A percentile compares a stretch with the other conserved stretches of the same genome.
phyloP scores from a whole-genome alignment of 1,139 yeast species.

The Schizosaccharomyces versatilis region DNA sequence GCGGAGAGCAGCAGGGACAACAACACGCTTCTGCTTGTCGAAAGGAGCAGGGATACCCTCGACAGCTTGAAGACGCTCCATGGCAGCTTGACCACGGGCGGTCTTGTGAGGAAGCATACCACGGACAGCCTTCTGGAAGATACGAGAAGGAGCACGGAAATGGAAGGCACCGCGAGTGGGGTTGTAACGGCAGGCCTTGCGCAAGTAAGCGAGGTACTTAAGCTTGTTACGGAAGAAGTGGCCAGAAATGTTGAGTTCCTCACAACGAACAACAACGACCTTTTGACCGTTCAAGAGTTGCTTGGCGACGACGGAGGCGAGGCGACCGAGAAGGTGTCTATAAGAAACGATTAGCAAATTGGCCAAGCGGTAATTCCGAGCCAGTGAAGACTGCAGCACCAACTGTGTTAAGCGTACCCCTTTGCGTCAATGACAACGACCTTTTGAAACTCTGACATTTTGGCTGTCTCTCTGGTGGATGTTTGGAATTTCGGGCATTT shows the following conservation, averaged over 20 bases:
- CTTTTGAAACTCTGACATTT: constrained; percentile 7
- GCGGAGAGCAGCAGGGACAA: constrained; percentile 98
- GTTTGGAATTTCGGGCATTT: background rate
- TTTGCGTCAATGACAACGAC: constrained; percentile 11
- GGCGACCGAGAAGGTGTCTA: constrained; percentile 99
- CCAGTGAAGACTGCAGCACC: constrained; percentile 2
- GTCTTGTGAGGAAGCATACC: constrained; percentile 99
- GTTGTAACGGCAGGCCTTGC: constrained; percentile 98
- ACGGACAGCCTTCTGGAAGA: constrained; percentile 96
- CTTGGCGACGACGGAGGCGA: constrained; percentile 96
- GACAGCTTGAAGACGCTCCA: constrained; percentile 96
- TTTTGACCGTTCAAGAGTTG: constrained; percentile 96
- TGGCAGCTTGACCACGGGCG: constrained; percentile 98
- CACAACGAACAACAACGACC: constrained; percentile 92
- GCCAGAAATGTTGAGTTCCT: constrained; percentile 89
- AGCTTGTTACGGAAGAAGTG: constrained; percentile 96
- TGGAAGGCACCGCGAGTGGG: constrained; percentile 99
- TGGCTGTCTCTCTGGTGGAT: constrained; percentile 2
- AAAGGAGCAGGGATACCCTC: constrained; percentile 99
- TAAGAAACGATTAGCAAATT: constrained; percentile 20
- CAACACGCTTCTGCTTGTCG: constrained; percentile 99
- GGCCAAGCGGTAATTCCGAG: constrained; percentile 13
- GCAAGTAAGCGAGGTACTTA: constrained; percentile 98
- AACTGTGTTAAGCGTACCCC: background rate
- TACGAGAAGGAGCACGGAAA: constrained; percentile 99